Percentiles rank a stretch among this genome's conserved stretches.
These are phyloP conservation scores for Phytophthora pini DNA, from an alignment of 352 stramenopile species.

Conservation along the genomic window DNA sequence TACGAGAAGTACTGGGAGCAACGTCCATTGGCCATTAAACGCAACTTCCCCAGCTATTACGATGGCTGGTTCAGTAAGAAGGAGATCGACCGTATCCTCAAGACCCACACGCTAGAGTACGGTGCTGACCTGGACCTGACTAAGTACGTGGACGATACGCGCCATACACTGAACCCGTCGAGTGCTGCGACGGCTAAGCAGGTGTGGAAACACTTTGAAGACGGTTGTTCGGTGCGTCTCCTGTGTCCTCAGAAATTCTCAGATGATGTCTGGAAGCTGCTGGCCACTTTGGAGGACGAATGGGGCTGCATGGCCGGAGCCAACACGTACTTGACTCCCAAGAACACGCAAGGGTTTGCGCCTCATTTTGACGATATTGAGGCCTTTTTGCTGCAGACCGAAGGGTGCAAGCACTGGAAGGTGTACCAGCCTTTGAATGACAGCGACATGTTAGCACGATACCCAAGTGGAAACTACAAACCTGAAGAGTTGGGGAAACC, in stretches of 20 bases:
- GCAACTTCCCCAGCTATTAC: conserved; percentile 72
- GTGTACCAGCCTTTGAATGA: conserved; percentile 80
- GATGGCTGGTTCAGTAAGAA: conserved; percentile 80
- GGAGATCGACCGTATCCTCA: conserved; percentile 78
- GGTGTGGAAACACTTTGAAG: conserved; percentile 84
- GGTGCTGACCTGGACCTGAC: conserved; percentile 87
- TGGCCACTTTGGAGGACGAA: conserved; percentile 94
- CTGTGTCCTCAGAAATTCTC: conserved; percentile 95
- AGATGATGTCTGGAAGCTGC: conserved; percentile 85
- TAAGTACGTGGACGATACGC: conserved; percentile 87
- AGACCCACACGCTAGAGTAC: conserved; percentile 81
- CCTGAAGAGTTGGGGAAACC: conserved; percentile 81
- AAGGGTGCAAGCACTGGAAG: conserved; percentile 95
- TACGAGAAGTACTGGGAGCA: conserved; percentile 95
- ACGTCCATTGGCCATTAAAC: conserved; percentile 88
- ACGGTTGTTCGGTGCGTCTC: conserved; percentile 92
- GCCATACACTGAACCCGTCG: conserved; percentile 71
- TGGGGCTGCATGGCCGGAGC: conserved; percentile 95
- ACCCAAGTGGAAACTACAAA: conserved; percentile 80
- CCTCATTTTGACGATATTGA: conserved; percentile 98
- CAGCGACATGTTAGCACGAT: conserved; percentile 60
- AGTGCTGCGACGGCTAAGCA: conserved; percentile 61
- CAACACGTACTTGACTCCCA: conserved; percentile 95
- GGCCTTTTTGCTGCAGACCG: conserved; percentile 94
- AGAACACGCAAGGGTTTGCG: conserved; percentile 95